A percentile compares a stretch with the other conserved stretches of the same genome.
Evolutionary conservation across 345 rosid genomes (phyloP).

Genomic region (Hibiscus mutabilis): DNA sequence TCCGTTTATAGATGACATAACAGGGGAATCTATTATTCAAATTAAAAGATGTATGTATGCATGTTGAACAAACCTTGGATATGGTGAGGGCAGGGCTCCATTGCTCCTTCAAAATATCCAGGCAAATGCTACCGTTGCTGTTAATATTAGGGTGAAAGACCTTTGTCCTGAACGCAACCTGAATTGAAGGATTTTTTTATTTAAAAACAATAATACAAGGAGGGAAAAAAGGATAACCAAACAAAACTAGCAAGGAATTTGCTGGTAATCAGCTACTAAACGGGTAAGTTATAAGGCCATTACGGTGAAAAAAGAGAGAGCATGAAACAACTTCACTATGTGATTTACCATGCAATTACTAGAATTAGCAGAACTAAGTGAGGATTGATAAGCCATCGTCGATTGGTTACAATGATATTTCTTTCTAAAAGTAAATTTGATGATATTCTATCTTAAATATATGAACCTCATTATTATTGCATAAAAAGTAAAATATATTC

Average conservation of each 20-base stretch:
- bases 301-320: neutral
- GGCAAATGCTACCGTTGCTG: conserved; percentile 96
- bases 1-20: neutral
- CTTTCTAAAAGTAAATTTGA: neutral
- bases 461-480: neutral
- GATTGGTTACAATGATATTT: neutral
- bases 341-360: neutral
- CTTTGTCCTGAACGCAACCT: conserved; percentile 98
- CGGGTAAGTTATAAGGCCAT: neutral
- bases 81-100: conserved; percentile 98
- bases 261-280: neutral
- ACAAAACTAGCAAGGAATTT: neutral
- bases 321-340: neutral
- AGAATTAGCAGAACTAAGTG: neutral
- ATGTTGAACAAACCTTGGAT: conserved; percentile 56
- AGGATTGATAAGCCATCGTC: neutral
- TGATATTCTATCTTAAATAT: neutral
- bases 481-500: neutral
- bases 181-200: neutral
- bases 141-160: conserved; percentile 94
- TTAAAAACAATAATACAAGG: neutral
- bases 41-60: too few species aligned
- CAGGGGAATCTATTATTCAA: too few species aligned
- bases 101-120: conserved; percentile 95
- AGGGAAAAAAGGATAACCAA: neutral